phyloP scores from a whole-genome alignment of 1,139 yeast genomes.

The Zygoascus meyerae region DNA sequence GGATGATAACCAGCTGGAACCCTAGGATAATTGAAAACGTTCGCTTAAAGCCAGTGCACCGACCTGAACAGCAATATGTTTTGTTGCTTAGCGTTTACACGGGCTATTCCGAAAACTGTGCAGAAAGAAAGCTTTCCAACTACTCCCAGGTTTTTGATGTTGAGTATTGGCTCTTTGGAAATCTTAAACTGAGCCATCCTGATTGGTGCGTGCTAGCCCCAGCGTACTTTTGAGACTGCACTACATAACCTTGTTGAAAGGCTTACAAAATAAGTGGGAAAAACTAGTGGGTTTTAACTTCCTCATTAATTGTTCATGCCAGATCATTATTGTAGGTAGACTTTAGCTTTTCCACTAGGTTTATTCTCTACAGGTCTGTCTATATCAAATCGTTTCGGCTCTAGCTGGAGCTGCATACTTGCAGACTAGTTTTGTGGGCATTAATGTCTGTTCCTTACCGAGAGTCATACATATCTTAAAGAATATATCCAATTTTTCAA shows the following conservation, averaged over 20 bases:
- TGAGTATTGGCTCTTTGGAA: slow-evolving; percentile 6
- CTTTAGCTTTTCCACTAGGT: slow-evolving; percentile 7
- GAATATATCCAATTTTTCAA: too few relatives aligned
- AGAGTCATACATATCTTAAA: slow-evolving; percentile 6
- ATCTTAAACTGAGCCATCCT: slow-evolving; percentile 10
- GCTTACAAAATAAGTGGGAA: too few relatives aligned
- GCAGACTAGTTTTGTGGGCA: not conserved
- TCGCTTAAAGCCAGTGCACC: not conserved
- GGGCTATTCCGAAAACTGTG: not conserved
- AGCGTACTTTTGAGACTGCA: slow-evolving; percentile 8
- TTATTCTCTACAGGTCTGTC: slow-evolving; percentile 11
- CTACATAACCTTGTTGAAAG: not conserved
- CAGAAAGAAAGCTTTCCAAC: slow-evolving; percentile 1
- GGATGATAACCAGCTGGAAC: not conserved
- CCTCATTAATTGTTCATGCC: slow-evolving; percentile 10
- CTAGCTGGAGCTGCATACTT: slow-evolving; percentile 13
- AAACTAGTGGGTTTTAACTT: too few relatives aligned
- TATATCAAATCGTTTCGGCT: slow-evolving; percentile 1
- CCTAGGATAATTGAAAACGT: not conserved
- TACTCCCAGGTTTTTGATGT: slow-evolving; percentile 2
- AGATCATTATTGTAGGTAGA: slow-evolving; percentile 11
- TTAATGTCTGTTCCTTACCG: slow-evolving; percentile 12
- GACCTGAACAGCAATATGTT: not conserved
- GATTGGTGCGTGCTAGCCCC: slow-evolving; percentile 2
- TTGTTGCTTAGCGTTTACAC: not conserved